Percentiles rank a stretch among this genome's conserved stretches.
Evolutionary conservation across 495 filamentous ascomycete species (phyloP).

Genomic region (Podospora conica): DNA sequence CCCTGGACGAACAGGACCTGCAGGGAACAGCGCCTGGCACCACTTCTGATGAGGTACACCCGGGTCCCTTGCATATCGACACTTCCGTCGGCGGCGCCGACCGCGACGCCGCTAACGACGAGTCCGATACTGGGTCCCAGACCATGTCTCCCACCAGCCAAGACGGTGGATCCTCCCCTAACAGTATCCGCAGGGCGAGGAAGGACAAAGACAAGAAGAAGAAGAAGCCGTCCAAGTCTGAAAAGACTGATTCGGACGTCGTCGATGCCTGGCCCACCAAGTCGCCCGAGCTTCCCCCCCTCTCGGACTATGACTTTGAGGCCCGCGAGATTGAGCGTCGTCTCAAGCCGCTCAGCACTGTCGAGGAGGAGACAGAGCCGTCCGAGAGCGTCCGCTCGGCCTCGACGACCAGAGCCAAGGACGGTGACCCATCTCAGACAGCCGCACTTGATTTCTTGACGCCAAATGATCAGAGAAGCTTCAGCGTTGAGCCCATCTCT

Average conservation of each 20-base stretch:
- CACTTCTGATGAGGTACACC: constrained; percentile 8
- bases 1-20: neutral
- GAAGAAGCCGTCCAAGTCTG: constrained; percentile 18
- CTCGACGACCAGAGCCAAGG: constrained; percentile 5
- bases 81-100: neutral
- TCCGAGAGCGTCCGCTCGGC: constrained; percentile 16
- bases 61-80: constrained; percentile 6
- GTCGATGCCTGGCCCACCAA: constrained; percentile 18
- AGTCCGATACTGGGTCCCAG: constrained; percentile 2
- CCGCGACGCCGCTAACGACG: neutral
- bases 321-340: constrained; percentile 15
- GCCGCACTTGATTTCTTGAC: neutral
- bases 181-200: constrained; percentile 20
- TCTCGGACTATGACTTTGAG: constrained; percentile 13
- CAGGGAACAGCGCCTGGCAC: constrained; percentile 4
- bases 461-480: neutral
- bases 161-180: constrained; percentile 16
- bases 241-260: constrained; percentile 13
- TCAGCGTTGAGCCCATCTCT: neutral
- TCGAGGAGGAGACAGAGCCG: constrained; percentile 24
- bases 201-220: constrained; percentile 24
- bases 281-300: constrained; percentile 12
- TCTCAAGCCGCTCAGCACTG: constrained; percentile 26
- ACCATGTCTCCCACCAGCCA: constrained; percentile 14
- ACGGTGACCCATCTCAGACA: neutral